Conservation (phyloP, 83 land plant genomes). For the Picea abies region DNA sequence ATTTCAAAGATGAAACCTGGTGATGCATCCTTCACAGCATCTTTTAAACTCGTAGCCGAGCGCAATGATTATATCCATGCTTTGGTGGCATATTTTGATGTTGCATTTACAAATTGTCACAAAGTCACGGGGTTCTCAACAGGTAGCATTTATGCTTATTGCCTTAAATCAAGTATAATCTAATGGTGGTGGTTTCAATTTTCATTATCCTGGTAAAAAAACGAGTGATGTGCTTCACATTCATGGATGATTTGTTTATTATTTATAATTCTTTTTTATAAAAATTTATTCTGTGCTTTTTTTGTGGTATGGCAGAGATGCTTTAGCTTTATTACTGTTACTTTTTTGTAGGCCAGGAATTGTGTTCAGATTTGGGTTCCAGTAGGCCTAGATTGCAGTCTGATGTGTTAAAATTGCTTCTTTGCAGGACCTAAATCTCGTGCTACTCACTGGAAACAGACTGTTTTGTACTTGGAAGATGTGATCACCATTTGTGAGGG, state of each 20-base stretch:
- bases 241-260: background rate
- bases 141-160: slow-evolving; percentile 46
- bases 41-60: slow-evolving; percentile 94
- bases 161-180: background rate
- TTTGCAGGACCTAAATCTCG: slow-evolving; percentile 87
- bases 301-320: background rate
- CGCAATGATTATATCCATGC: slow-evolving; percentile 97
- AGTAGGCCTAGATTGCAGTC: background rate
- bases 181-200: slow-evolving; percentile 5
- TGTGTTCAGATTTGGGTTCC: background rate
- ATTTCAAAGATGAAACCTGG: slow-evolving; percentile 91
- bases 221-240: too few species aligned
- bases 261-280: background rate
- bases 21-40: slow-evolving; percentile 92
- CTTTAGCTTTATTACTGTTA: background rate
- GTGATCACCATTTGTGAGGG: slow-evolving; percentile 93
- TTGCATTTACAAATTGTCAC: slow-evolving; percentile 92
- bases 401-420: slow-evolving; percentile 12
- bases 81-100: slow-evolving; percentile 97
- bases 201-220: background rate
- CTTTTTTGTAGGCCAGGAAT: background rate
- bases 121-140: slow-evolving; percentile 93
- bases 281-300: background rate
- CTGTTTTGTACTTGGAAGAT: slow-evolving; percentile 96
- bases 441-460: slow-evolving; percentile 98